A percentile compares a stretch with the other conserved stretches of the same genome.
Evolutionary conservation across 2,329 filamentous ascomycete genomes (phyloP).

Genomic region (Fusarium sp.): DNA sequence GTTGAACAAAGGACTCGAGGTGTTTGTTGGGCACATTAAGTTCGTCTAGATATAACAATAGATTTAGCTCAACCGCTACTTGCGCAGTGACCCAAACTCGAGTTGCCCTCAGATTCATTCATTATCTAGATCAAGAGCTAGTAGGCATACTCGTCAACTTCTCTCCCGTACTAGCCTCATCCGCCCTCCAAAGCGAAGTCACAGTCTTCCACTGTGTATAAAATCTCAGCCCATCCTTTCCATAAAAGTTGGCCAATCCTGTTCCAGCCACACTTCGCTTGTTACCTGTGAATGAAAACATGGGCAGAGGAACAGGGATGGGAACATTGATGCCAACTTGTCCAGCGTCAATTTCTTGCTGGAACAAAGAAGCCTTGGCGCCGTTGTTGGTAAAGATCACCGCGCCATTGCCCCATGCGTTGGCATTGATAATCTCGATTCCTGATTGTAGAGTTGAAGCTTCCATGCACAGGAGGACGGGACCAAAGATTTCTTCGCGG

Average conservation of each 20-base stretch:
- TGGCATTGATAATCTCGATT: conserved; percentile 80
- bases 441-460: conserved; percentile 78
- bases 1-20: neutral
- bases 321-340: conserved; percentile 84
- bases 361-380: conserved; percentile 77
- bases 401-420: conserved; percentile 84
- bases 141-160: conserved; percentile 32
- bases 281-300: conserved; percentile 75
- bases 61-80: neutral
- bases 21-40: neutral
- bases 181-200: conserved; percentile 77
- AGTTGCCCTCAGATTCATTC: neutral
- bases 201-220: conserved; percentile 96
- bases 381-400: conserved; percentile 82
- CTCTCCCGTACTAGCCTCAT: conserved; percentile 24
- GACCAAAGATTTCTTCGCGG: conserved; percentile 83
- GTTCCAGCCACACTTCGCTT: conserved; percentile 90
- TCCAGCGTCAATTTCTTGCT: conserved; percentile 80
- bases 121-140: neutral
- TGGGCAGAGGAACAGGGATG: conserved; percentile 73
- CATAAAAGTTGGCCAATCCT: conserved; percentile 90
- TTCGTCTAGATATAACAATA: neutral
- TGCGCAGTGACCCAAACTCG: too few species aligned
- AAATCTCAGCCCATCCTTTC: conserved; percentile 85
- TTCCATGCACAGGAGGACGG: conserved; percentile 80